These are phyloP conservation scores for Cucurbitaria berberidis DNA, from an alignment of 2,329 filamentous ascomycete species.

Conservation along the genomic window DNA sequence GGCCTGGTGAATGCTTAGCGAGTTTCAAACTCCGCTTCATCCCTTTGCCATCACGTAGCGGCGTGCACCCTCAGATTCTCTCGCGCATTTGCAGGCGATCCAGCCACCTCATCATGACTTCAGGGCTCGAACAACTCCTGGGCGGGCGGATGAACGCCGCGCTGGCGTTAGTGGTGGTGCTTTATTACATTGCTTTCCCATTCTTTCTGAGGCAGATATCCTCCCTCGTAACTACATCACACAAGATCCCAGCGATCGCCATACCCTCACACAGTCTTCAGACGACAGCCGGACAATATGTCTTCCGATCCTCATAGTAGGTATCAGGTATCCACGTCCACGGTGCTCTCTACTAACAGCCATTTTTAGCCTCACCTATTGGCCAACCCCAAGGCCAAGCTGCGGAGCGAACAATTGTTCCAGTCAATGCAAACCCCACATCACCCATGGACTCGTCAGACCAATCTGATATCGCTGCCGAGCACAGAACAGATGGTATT, in stretches of 20 bases:
- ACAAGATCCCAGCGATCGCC: conserved; percentile 30
- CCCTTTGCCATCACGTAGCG: conserved; percentile 17
- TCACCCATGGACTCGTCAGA: conserved; percentile 29
- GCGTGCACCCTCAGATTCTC: conserved; percentile 17
- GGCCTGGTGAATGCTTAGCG: conserved; percentile 29
- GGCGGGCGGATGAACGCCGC: conserved; percentile 18
- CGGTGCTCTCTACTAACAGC: conserved; percentile 31
- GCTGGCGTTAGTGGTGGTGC: conserved; percentile 28
- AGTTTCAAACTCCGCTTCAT: conserved; percentile 38
- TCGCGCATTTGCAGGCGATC: conserved; percentile 12
- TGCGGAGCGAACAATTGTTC: conserved; percentile 37
- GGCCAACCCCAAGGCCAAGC: conserved; percentile 34
- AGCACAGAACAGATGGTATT: conserved; percentile 34
- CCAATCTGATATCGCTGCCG: conserved; percentile 24
- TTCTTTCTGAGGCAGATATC: conserved; percentile 27
- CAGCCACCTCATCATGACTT: conserved; percentile 21
- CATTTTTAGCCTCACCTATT: conserved; percentile 35
- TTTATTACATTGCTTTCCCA: conserved; percentile 44
- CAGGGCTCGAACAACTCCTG: conserved; percentile 13
- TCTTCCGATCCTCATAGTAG: conserved; percentile 40
- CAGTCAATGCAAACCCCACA: conserved; percentile 26
- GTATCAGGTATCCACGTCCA: conserved; percentile 26
- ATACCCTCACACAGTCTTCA: conserved; percentile 17
- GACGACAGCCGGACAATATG: conserved; percentile 34
- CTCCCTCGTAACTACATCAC: conserved; percentile 29